Evolutionary conservation across 352 stramenopile species (phyloP).

Genomic region (Sclerospora graminicola): DNA sequence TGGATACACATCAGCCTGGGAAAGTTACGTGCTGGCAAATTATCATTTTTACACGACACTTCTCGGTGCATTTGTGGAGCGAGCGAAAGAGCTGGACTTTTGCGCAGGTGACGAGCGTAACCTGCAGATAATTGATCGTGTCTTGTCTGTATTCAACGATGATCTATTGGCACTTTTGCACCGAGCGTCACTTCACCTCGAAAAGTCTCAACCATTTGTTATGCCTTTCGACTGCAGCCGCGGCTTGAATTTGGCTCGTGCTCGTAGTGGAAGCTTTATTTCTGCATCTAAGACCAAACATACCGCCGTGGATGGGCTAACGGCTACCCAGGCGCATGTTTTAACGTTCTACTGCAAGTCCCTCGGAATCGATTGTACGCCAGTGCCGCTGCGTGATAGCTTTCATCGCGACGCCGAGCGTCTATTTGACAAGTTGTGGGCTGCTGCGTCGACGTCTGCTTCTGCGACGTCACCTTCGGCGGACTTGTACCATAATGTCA

Average conservation of each 20-base stretch:
- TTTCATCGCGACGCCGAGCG: constrained; percentile 79
- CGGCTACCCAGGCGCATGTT: constrained; percentile 56
- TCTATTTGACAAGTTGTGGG: constrained; percentile 78
- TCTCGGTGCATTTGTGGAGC: constrained; percentile 68
- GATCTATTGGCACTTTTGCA: constrained; percentile 60
- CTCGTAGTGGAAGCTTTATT: constrained; percentile 16
- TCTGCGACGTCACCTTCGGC: constrained; percentile 13
- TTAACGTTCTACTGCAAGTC: constrained; percentile 75
- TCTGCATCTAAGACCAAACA: constrained; percentile 22
- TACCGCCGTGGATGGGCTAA: constrained; percentile 27
- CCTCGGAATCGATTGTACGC: constrained; percentile 55
- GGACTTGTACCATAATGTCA: constrained; percentile 26
- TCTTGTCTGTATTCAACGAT: constrained; percentile 55
- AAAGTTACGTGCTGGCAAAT: constrained; percentile 78
- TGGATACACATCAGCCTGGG: constrained; percentile 52
- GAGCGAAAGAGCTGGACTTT: constrained; percentile 79
- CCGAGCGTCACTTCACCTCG: constrained; percentile 43
- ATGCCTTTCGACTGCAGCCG: constrained; percentile 31
- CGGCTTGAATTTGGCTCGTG: constrained; percentile 14
- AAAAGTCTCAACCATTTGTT: constrained; percentile 61
- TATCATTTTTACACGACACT: constrained; percentile 85
- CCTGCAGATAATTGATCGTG: constrained; percentile 53
- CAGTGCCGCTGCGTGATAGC: constrained; percentile 54
- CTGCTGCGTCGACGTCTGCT: constrained; percentile 10
- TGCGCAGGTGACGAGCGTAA: constrained; percentile 49